Base-by-base conservation (phyloP, 768 basidiomycete genomes). In the Podaxis sp. region DNA sequence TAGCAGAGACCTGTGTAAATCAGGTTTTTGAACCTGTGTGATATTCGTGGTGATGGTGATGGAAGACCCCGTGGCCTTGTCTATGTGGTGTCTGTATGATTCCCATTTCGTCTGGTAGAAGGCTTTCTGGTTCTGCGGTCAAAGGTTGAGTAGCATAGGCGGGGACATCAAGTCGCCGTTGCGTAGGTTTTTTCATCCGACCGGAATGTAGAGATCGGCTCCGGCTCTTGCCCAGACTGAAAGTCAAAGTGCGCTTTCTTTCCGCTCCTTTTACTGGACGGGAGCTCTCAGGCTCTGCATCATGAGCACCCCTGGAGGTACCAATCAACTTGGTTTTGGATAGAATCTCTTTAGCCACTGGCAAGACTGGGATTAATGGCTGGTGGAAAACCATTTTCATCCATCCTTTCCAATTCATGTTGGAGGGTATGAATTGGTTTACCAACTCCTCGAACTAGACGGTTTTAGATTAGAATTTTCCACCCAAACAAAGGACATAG, bases 331-430 rank as follows among this genome's bases (percentile, higher is more conserved):
- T 90, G 7, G 90, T 91, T 73, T 92, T 92, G 19, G 88, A 82
- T 57, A 92, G 81, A 24, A 92, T 77, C 72, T 92, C 90, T 54
- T 88, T 85, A 15, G 90, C 90, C 5, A 91, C 89, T 4, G 90
- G 90, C 15, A 91, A 77, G 3, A 92, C 89, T 25, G 90, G 90
- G 2, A 92, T 79, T 12, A 92, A 77, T 24, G 89, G 89, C 67
- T 92, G 90, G 60, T 90, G 86, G 74, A 91, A 89, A 13, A 87
- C 90, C 81, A 92, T 90, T 68, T 88, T 90, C 37, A 91, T 82
- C 90, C 90, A 92, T 15, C 89, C 90, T 70, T 82, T 84, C 90
- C 90, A 91, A 52, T 83, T 87, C 73, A 85, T 86, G 67, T 90
- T 85, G 2, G 88, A 88, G 3, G 90, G 90, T 61, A 91, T 85